phyloP scores from a whole-genome alignment of 1,284 basidiomycete species.

The Crepidotus sp. region DNA sequence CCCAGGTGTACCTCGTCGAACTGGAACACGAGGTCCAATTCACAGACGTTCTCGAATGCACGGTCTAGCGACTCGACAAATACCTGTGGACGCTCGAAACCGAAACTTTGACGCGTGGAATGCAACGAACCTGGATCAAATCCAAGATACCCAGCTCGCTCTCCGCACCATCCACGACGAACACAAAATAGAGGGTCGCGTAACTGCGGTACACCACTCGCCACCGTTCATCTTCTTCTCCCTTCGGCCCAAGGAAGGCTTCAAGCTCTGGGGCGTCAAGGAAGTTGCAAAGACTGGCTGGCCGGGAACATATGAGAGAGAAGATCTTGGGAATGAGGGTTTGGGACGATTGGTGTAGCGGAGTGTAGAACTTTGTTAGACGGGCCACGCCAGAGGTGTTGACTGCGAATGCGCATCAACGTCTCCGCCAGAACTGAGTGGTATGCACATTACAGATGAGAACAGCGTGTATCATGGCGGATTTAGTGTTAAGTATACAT shows the following conservation, averaged over 20 bases:
- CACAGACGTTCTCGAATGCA: constrained; percentile 97
- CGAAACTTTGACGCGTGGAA: not conserved
- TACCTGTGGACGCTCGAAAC: constrained; percentile 42
- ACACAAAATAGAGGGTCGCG: constrained; percentile 95
- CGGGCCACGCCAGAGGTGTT: constrained; percentile 86
- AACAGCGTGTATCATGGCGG: constrained; percentile 72
- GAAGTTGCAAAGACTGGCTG: constrained; percentile 81
- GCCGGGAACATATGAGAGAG: constrained; percentile 70
- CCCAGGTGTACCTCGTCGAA: constrained; percentile 83
- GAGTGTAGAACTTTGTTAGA: constrained; percentile 93
- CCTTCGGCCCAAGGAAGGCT: constrained; percentile 56
- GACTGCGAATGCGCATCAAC: constrained; percentile 38
- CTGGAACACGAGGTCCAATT: constrained; percentile 96
- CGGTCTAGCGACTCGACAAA: constrained; percentile 96
- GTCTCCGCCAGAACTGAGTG: constrained; percentile 6
- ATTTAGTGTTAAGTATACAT: constrained; percentile 7
- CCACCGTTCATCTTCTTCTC: constrained; percentile 53
- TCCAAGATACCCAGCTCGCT: constrained; percentile 95
- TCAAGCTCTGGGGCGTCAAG: constrained; percentile 86
- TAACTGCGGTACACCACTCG: constrained; percentile 80
- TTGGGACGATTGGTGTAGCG: constrained; percentile 67
- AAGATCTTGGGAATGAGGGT: constrained; percentile 79
- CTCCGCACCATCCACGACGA: constrained; percentile 92
- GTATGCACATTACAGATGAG: constrained; percentile 33
- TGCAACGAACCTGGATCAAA: constrained; percentile 77